Percentiles rank a stretch among this genome's conserved stretches.
Evolutionary conservation across 768 basidiomycete species (phyloP).

Genomic region (Mycena rosella): DNA sequence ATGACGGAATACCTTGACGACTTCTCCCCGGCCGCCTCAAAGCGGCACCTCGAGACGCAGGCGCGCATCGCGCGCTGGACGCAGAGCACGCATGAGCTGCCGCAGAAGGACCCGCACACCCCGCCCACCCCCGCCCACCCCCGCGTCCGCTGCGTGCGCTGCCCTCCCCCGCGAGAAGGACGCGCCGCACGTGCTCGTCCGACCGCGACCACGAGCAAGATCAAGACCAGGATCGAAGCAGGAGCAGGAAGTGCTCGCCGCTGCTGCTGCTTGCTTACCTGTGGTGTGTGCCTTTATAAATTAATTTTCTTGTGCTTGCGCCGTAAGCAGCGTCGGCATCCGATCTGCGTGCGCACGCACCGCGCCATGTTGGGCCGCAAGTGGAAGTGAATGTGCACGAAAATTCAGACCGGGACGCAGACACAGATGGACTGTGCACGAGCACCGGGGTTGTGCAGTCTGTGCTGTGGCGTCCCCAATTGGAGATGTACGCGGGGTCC

Average conservation of each 20-base stretch:
- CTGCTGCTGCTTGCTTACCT: conserved; percentile 12
- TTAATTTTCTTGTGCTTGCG: too few species aligned
- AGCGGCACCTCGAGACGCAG: conserved; percentile 50
- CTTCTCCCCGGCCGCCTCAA: conserved; percentile 39
- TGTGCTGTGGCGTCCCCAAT: too few species aligned
- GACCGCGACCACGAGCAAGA: not conserved
- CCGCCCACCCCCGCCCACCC: conserved; percentile 29
- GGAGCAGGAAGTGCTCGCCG: not conserved
- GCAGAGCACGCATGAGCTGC: conserved; percentile 37
- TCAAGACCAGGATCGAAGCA: not conserved
- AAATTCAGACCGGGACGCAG: too few species aligned
- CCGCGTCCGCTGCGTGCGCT: not conserved
- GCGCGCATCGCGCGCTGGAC: conserved; percentile 54
- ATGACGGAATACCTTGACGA: conserved; percentile 60
- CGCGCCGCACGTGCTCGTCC: not conserved
- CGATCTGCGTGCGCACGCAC: too few species aligned
- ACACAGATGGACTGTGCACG: too few species aligned
- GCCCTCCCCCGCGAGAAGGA: not conserved
- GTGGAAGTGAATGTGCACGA: too few species aligned
- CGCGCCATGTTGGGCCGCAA: too few species aligned
- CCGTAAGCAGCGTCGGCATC: too few species aligned
- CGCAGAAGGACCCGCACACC: conserved; percentile 12
- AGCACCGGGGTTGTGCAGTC: too few species aligned
- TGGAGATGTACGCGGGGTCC: too few species aligned
- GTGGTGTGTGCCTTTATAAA: too few species aligned